Evolutionary conservation across 1,139 yeast species (phyloP).

Genomic region (Magnusiomyces ingens): DNA sequence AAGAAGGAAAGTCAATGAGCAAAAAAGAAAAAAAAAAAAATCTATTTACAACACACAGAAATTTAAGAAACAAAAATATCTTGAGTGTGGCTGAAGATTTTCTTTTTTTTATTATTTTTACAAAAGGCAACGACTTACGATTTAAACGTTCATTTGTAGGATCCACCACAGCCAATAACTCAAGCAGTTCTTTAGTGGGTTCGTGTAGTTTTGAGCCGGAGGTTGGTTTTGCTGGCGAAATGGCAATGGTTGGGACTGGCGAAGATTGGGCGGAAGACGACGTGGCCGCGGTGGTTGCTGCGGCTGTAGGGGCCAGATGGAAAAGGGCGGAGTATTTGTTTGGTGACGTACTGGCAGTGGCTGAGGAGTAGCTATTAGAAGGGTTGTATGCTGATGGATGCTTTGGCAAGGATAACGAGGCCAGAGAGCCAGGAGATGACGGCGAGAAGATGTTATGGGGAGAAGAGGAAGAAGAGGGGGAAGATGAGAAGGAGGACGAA

Average conservation of each 20-base stretch:
- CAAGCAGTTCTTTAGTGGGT: slow-evolving; percentile 11
- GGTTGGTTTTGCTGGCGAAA: slow-evolving; percentile 1
- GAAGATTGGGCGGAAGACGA: neutral
- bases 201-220: neutral
- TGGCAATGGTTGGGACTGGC: slow-evolving; percentile 1
- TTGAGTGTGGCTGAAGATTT: too few relatives aligned
- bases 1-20: neutral
- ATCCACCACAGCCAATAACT: slow-evolving; percentile 16
- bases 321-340: neutral
- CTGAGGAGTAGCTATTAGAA: too few relatives aligned
- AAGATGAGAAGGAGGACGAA: slow-evolving; percentile 46
- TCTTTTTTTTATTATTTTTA: too few relatives aligned
- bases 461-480: slow-evolving; percentile 24
- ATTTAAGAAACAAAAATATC: too few relatives aligned
- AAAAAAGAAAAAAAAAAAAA: neutral
- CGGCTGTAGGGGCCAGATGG: neutral
- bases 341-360: neutral
- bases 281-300: neutral
- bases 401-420: neutral
- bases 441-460: neutral
- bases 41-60: too few relatives aligned
- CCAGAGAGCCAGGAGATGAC: neutral
- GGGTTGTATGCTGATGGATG: too few relatives aligned
- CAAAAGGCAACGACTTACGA: slow-evolving; percentile 4
- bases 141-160: slow-evolving; percentile 15